phyloP scores from a whole-genome alignment of 352 stramenopile species.

The Phytophthora pistaciae region DNA sequence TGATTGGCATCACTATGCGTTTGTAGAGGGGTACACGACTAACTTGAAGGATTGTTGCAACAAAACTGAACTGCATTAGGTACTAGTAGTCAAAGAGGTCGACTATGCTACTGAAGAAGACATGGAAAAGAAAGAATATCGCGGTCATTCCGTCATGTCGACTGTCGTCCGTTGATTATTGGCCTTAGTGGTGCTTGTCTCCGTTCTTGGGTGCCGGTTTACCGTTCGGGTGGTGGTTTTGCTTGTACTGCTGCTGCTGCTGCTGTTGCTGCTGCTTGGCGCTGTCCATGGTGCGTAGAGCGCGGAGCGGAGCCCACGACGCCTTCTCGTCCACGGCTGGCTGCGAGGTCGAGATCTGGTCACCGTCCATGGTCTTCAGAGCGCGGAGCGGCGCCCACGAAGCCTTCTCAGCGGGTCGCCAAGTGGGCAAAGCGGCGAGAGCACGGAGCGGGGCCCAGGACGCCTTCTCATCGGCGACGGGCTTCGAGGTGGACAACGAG shows the following conservation, averaged over 20 bases:
- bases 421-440: neutral
- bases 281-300: neutral
- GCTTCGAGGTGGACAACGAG: neutral
- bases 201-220: neutral
- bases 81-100: no score
- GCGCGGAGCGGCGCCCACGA: neutral
- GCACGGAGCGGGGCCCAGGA: neutral
- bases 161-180: neutral
- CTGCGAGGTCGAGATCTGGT: neutral
- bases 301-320: neutral
- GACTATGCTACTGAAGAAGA: no score
- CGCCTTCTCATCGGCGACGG: neutral
- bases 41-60: no score
- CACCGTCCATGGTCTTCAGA: neutral
- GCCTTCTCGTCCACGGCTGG: neutral
- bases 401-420: neutral
- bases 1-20: conserved; percentile 13
- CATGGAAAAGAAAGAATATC: no score
- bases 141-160: neutral
- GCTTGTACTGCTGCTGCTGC: neutral
- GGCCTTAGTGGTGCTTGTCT: neutral
- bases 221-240: neutral
- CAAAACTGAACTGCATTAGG: no score
- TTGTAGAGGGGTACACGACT: neutral
- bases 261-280: neutral